Evolutionary conservation across 139 green algal genomes (phyloP).

Genomic region (Auxenochlorella protothecoides): DNA sequence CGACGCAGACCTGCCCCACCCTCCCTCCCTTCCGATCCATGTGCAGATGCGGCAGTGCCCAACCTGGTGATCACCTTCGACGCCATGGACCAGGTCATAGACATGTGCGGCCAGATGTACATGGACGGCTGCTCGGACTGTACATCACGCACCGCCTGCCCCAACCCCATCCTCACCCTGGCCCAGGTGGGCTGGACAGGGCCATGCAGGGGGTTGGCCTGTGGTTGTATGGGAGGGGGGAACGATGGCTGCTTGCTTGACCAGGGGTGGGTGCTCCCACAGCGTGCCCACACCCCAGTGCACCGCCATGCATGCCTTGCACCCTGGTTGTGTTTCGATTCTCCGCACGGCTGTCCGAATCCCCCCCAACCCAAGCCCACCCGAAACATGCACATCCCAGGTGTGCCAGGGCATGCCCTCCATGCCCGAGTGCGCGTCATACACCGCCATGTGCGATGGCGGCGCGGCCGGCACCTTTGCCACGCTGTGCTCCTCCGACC

Average conservation of each 20-base stretch:
- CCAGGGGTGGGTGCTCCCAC: too few species aligned
- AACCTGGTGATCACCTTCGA: slow-evolving; percentile 3
- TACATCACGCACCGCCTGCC: slow-evolving; percentile 7
- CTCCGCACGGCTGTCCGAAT: too few species aligned
- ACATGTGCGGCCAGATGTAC: slow-evolving; percentile 1
- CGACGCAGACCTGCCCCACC: neutral
- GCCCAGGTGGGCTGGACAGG: too few species aligned
- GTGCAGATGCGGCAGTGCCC: neutral
- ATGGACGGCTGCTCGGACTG: slow-evolving; percentile 17
- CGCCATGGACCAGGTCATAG: slow-evolving; percentile 2
- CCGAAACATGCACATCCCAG: too few species aligned
- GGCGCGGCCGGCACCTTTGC: slow-evolving; percentile 12
- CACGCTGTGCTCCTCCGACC: slow-evolving; percentile 4
- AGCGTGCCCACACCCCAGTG: too few species aligned
- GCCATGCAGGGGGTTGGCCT: too few species aligned
- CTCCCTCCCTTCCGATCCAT: too few species aligned
- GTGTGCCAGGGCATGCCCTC: slow-evolving; percentile 11
- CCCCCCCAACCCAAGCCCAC: too few species aligned
- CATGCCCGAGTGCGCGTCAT: slow-evolving; percentile 13
- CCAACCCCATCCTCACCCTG: slow-evolving; percentile 7
- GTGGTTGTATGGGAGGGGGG: too few species aligned
- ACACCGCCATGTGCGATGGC: slow-evolving; percentile 12
- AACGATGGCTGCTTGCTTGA: too few species aligned
- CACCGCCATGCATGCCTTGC: too few species aligned
- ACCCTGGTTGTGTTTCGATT: too few species aligned